phyloP scores from a whole-genome alignment of 1,284 basidiomycete species.

The Boletus semigastroideus region DNA sequence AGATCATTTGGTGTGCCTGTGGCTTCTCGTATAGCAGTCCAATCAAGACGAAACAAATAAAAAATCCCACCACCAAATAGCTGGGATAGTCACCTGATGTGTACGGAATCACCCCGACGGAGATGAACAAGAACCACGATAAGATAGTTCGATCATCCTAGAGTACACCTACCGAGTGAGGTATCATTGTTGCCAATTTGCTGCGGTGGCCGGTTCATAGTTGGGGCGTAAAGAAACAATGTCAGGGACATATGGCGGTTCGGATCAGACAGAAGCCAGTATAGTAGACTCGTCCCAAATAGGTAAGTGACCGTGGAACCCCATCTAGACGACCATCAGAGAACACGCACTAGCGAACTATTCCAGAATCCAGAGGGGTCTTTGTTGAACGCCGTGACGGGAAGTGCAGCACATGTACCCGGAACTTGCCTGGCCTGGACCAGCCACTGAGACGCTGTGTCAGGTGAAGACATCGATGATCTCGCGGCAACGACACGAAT shows the following conservation, averaged over 20 bases:
- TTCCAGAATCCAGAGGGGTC: no score
- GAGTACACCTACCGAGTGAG: not conserved
- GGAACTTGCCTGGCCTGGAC: no score
- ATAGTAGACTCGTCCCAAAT: not conserved
- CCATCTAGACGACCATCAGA: no score
- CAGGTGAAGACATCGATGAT: no score
- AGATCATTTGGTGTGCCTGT: no score
- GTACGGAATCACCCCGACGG: not conserved
- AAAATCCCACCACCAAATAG: not conserved
- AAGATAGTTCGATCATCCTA: not conserved
- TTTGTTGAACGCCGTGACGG: no score
- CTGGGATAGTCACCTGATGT: not conserved
- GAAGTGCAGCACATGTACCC: no score
- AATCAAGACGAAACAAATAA: not conserved
- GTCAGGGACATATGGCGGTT: not conserved
- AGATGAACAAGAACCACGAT: not conserved
- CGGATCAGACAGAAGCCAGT: not conserved
- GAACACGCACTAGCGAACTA: no score
- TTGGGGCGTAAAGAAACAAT: not conserved
- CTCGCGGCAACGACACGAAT: no score
- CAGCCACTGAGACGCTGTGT: no score
- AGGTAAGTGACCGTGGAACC: not conserved
- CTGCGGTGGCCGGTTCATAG: not conserved
- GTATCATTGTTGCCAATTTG: not conserved
- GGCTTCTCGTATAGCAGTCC: not conserved